phyloP scores from a whole-genome alignment of 2,329 filamentous ascomycete genomes.

The Colletotrichum salicis region DNA sequence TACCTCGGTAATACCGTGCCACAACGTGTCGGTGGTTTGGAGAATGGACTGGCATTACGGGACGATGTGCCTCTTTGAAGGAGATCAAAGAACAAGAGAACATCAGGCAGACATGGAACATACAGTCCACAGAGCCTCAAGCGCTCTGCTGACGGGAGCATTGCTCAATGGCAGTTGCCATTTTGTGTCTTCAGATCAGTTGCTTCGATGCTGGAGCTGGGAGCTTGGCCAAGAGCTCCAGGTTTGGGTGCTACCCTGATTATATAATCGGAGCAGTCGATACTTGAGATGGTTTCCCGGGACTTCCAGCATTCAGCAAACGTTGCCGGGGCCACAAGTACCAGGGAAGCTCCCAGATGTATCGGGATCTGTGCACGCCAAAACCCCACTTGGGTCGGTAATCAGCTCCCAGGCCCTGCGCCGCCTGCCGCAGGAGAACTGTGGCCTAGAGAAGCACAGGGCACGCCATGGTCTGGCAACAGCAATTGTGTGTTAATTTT shows the following conservation, averaged over 20 bases:
- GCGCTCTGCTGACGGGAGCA: not conserved
- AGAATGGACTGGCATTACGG: not conserved
- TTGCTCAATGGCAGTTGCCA: constrained; percentile 19
- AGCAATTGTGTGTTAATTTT: constrained; percentile 26
- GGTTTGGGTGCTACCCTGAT: constrained; percentile 17
- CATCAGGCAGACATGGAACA: not conserved
- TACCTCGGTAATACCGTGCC: constrained; percentile 19
- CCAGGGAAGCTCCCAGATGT: constrained; percentile 17
- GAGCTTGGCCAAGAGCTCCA: constrained; percentile 15
- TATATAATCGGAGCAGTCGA: not conserved
- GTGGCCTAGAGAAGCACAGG: constrained; percentile 34
- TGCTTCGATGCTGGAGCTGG: constrained; percentile 2
- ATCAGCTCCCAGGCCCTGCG: constrained; percentile 10
- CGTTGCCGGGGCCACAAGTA: not conserved
- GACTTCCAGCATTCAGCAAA: not conserved
- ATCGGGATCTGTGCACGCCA: constrained; percentile 5
- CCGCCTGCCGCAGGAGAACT: not conserved
- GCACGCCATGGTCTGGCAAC: constrained; percentile 31
- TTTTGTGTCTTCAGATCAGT: not conserved
- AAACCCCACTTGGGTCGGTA: constrained; percentile 23
- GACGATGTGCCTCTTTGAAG: not conserved
- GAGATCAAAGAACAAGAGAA: not conserved
- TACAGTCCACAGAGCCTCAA: not conserved
- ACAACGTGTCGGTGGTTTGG: not conserved
- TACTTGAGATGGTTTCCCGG: not conserved